Evolutionary conservation across 768 basidiomycete species (phyloP).

Genomic region (Macrolepiota albuminosa): DNA sequence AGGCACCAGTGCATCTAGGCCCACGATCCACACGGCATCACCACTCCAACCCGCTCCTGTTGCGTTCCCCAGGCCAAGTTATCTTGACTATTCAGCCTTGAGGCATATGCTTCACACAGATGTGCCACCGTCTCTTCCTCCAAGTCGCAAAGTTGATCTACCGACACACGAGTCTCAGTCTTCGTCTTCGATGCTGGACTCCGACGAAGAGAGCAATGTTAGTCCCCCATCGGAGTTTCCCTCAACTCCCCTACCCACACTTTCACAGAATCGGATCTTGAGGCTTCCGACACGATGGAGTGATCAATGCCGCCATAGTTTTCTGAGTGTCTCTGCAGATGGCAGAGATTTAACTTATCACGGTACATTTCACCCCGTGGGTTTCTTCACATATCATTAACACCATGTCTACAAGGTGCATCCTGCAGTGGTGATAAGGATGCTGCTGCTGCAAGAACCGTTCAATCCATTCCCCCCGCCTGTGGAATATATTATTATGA

Average conservation of each 20-base stretch:
- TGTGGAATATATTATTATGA: slow-evolving; percentile 97
- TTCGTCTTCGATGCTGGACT: slow-evolving; percentile 39
- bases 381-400: not conserved
- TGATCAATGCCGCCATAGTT: slow-evolving; percentile 55
- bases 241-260: slow-evolving; percentile 20
- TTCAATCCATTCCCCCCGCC: slow-evolving; percentile 71
- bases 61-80: slow-evolving; percentile 62
- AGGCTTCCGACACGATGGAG: slow-evolving; percentile 77
- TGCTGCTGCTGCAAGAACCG: slow-evolving; percentile 79
- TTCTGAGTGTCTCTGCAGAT: slow-evolving; percentile 59
- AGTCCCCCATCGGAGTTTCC: slow-evolving; percentile 43
- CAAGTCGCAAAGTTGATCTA: slow-evolving; percentile 34
- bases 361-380: slow-evolving; percentile 34
- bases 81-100: slow-evolving; percentile 73
- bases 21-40: slow-evolving; percentile 23
- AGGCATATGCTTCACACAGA: slow-evolving; percentile 66
- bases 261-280: slow-evolving; percentile 38
- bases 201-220: slow-evolving; percentile 61
- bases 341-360: slow-evolving; percentile 72
- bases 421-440: slow-evolving; percentile 67
- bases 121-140: slow-evolving; percentile 30
- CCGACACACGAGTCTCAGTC: slow-evolving; percentile 14
- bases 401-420: slow-evolving; percentile 31
- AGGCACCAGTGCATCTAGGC: slow-evolving; percentile 24
- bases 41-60: slow-evolving; percentile 26